phyloP scores from a whole-genome alignment of 139 green algal genomes.

The Desmodesmus armatus region DNA sequence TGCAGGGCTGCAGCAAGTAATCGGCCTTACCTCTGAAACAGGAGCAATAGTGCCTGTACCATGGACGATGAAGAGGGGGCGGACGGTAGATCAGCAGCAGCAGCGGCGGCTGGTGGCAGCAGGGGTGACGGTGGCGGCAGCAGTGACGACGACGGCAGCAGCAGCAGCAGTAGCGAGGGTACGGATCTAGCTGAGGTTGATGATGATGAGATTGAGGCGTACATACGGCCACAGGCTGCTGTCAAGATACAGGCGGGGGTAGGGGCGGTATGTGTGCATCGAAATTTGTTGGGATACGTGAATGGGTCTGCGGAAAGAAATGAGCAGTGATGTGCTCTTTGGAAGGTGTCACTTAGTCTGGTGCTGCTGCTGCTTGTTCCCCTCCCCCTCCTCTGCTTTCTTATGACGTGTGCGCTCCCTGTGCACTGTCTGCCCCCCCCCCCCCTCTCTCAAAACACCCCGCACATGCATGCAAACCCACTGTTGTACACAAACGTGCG shows the following conservation, averaged over 20 bases:
- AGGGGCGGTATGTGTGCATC: background rate
- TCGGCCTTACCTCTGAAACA: background rate
- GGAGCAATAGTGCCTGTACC: conserved; percentile 1
- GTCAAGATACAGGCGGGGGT: conserved; percentile 46
- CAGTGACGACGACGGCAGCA: background rate
- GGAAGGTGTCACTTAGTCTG: too few relatives aligned
- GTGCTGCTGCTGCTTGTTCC: too few relatives aligned
- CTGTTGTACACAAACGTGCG: background rate
- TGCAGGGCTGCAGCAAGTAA: conserved; percentile 1
- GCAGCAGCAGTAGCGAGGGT: background rate
- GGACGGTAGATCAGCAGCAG: background rate
- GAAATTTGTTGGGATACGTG: background rate
- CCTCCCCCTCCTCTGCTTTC: too few relatives aligned
- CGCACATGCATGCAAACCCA: background rate
- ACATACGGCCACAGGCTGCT: conserved; percentile 45
- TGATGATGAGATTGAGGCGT: conserved; percentile 45
- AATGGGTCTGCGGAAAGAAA: too few relatives aligned
- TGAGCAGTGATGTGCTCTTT: too few relatives aligned
- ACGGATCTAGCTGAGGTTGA: conserved; percentile 30
- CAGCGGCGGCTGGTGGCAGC: background rate
- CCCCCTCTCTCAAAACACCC: too few relatives aligned
- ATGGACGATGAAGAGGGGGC: background rate
- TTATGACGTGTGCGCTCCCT: too few relatives aligned
- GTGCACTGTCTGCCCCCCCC: too few relatives aligned
- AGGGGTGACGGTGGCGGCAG: background rate